These are phyloP conservation scores for Chrysochromulina tobinii DNA, from an alignment of 78 protist species.

Conservation along the genomic window DNA sequence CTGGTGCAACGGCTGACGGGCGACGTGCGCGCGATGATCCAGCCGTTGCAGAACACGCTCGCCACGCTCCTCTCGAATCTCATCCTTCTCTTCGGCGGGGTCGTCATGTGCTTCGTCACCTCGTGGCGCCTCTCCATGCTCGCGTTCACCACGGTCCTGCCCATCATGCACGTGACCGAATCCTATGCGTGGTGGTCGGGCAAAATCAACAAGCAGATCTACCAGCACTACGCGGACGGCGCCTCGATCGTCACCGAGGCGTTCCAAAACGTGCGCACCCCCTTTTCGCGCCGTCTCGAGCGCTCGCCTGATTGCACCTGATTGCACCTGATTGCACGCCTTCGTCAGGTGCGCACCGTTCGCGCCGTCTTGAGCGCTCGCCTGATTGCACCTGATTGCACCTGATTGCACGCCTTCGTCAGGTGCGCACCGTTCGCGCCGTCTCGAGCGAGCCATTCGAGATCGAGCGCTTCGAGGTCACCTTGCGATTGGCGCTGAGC, in stretches of 20 bases:
- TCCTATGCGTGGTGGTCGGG: background rate
- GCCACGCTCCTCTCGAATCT: background rate
- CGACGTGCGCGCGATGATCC: background rate
- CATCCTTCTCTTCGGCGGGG: background rate
- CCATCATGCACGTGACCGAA: background rate
- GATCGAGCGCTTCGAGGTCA: background rate
- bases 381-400: too few relatives aligned
- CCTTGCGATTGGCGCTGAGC: background rate
- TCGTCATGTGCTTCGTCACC: background rate
- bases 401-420: too few relatives aligned
- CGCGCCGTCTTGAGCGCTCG: background rate
- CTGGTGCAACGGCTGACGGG: background rate
- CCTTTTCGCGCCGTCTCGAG: conserved; percentile 1
- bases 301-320: background rate
- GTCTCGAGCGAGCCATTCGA: background rate
- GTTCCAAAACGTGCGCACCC: background rate
- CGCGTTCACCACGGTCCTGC: conserved; percentile 1
- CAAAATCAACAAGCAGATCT: background rate
- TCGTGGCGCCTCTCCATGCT: conserved; percentile 8
- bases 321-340: too few relatives aligned
- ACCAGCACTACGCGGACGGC: background rate
- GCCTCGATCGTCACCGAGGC: background rate
- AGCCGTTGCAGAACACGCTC: background rate
- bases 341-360: background rate
- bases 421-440: background rate